These are phyloP conservation scores for Lasiosphaeris hirsuta DNA, from an alignment of 495 filamentous ascomycete species.

Conservation along the genomic window DNA sequence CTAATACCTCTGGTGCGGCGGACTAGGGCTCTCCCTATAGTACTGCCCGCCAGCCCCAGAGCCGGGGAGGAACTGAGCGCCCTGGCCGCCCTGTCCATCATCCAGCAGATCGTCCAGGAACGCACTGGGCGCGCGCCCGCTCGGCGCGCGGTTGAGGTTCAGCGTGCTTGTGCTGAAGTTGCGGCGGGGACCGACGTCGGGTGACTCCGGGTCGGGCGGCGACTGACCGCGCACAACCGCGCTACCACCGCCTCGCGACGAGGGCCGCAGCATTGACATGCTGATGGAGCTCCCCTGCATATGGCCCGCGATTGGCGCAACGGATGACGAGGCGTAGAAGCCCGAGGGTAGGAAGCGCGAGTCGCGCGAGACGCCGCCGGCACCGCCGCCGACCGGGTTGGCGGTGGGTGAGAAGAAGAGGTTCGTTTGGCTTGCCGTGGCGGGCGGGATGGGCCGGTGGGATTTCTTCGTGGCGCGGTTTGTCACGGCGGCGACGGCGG, in stretches of 20 bases:
- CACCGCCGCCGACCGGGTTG: constrained; percentile 25
- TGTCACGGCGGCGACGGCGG: constrained; percentile 18
- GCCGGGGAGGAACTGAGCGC: neutral
- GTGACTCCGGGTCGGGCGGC: constrained; percentile 61
- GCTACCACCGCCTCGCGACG: constrained; percentile 47
- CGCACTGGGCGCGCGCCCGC: constrained; percentile 79
- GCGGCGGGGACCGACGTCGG: constrained; percentile 38
- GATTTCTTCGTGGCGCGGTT: constrained; percentile 34
- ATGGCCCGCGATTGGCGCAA: constrained; percentile 37
- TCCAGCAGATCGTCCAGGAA: constrained; percentile 93
- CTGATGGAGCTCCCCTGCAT: constrained; percentile 49
- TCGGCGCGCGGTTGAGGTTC: constrained; percentile 62
- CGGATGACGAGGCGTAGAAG: constrained; percentile 72
- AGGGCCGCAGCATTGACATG: constrained; percentile 53
- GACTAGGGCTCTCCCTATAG: constrained; percentile 10
- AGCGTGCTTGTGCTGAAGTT: constrained; percentile 65
- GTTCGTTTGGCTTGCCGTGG: constrained; percentile 50
- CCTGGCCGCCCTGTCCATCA: constrained; percentile 33
- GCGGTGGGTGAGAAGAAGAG: constrained; percentile 97
- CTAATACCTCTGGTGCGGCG: constrained; percentile 4
- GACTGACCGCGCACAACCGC: constrained; percentile 37
- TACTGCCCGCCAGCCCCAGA: constrained; percentile 8
- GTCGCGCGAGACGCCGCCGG: constrained; percentile 46
- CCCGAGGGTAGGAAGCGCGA: constrained; percentile 83
- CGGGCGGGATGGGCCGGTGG: constrained; percentile 42